Conservation (phyloP, 139 green algal genomes). For the Closterium sp. region DNA sequence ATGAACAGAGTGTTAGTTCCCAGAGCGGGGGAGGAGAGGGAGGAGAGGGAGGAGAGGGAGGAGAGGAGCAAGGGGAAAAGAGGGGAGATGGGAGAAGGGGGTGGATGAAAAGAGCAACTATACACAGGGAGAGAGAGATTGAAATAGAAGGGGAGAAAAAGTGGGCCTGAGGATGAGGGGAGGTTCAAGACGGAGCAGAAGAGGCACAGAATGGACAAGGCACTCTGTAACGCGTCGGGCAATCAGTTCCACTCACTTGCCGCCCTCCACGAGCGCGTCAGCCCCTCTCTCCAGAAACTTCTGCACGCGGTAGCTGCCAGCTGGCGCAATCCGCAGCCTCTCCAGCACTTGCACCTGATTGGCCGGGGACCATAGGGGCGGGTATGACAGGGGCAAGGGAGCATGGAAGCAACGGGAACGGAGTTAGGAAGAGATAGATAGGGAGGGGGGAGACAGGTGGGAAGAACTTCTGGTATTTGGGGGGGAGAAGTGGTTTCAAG, state of each 20-base stretch:
- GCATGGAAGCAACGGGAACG: neutral
- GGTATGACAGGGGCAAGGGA: no score
- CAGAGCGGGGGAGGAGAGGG: no score
- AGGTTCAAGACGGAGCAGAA: no score
- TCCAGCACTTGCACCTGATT: slow-evolving; percentile 57
- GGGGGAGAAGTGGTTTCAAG: neutral
- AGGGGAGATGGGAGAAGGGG: no score
- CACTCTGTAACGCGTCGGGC: neutral
- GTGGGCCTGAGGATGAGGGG: neutral
- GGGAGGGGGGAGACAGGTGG: neutral
- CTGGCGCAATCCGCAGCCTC: slow-evolving; percentile 59
- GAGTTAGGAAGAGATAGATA: neutral
- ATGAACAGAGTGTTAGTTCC: no score
- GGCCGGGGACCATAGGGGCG: neutral
- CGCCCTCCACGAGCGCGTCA: slow-evolving; percentile 63
- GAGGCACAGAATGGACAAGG: no score
- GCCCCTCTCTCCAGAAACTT: slow-evolving; percentile 66
- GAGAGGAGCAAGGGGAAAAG: neutral
- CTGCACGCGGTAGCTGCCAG: slow-evolving; percentile 60
- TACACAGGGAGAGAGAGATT: no score
- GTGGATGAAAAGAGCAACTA: no score
- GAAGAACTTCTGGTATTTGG: neutral
- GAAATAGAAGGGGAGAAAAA: neutral
- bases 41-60: neutral
- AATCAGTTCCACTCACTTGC: slow-evolving; percentile 50